Conservation (phyloP, 164 flowering plant species). For the Aristolochia californica region DNA sequence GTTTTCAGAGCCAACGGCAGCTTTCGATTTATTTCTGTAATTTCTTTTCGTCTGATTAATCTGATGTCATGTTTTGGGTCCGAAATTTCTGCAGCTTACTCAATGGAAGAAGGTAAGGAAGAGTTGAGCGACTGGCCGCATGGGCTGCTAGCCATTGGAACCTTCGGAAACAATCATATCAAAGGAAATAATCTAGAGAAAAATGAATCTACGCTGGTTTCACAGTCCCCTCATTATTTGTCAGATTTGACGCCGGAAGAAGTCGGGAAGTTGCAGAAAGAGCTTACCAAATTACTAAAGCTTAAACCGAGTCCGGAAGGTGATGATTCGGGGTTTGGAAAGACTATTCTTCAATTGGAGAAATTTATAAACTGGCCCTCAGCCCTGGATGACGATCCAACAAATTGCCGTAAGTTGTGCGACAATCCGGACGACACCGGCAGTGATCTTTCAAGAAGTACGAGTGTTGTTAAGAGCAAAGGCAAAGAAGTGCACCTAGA, state of each 20-base stretch:
- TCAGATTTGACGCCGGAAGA: constrained; percentile 75
- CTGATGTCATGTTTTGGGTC: no score
- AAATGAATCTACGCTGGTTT: constrained; percentile 2
- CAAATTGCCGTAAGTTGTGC: no score
- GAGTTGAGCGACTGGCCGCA: constrained; percentile 93
- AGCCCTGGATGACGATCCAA: no score
- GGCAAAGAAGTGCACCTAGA: constrained; percentile 45
- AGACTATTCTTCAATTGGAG: no score
- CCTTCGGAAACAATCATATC: constrained; percentile 52
- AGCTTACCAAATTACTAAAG: constrained; percentile 39
- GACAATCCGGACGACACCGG: no score
- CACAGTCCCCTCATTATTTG: constrained; percentile 20
- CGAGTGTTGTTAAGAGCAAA: constrained; percentile 45
- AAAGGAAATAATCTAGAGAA: constrained; percentile 16
- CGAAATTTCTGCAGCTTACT: constrained; percentile 32
- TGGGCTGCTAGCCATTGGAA: constrained; percentile 73
- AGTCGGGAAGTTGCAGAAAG: constrained; percentile 51
- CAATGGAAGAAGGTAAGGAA: constrained; percentile 41
- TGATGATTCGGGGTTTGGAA: no score
- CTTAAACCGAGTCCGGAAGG: constrained; percentile 31
- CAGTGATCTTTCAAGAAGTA: constrained; percentile 25
- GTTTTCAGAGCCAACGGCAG: no score
- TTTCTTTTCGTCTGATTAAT: no score
- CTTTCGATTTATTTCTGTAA: no score
- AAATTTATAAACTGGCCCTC: no score